Conservation (phyloP, 202 grass and related monocot genomes). For the Panicum virgatum region DNA sequence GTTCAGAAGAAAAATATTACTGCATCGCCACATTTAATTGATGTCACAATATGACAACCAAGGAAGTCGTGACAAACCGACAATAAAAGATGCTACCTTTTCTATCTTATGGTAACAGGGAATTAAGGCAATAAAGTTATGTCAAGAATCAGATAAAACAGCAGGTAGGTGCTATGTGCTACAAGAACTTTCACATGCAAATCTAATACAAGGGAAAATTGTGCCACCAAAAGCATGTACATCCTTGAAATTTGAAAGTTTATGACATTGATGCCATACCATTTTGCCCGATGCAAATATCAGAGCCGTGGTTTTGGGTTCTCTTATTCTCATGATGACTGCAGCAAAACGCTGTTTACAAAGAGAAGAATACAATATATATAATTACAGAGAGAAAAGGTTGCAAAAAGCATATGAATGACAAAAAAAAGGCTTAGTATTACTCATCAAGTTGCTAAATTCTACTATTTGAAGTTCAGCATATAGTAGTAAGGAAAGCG, state of each 20-base stretch:
- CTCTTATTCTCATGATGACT: constrained; percentile 99
- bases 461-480: neutral
- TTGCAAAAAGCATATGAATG: neutral
- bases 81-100: neutral
- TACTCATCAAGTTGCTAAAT: neutral
- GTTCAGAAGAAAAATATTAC: neutral
- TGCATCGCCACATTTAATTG: neutral
- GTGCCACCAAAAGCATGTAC: neutral
- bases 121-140: neutral
- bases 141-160: neutral
- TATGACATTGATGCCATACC: constrained; percentile 47
- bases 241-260: neutral
- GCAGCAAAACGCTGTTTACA: constrained; percentile 89
- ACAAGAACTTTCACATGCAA: neutral
- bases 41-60: neutral
- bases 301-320: constrained; percentile 97
- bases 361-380: constrained; percentile 10
- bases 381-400: neutral
- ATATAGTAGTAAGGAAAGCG: neutral
- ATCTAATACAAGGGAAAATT: neutral
- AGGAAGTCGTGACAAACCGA: neutral
- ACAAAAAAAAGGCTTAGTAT: neutral
- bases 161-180: neutral
- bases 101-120: neutral
- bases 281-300: constrained; percentile 99